Evolutionary conservation across 2,329 filamentous ascomycete genomes (phyloP).

Genomic region (Neoarthrinium moseri): DNA sequence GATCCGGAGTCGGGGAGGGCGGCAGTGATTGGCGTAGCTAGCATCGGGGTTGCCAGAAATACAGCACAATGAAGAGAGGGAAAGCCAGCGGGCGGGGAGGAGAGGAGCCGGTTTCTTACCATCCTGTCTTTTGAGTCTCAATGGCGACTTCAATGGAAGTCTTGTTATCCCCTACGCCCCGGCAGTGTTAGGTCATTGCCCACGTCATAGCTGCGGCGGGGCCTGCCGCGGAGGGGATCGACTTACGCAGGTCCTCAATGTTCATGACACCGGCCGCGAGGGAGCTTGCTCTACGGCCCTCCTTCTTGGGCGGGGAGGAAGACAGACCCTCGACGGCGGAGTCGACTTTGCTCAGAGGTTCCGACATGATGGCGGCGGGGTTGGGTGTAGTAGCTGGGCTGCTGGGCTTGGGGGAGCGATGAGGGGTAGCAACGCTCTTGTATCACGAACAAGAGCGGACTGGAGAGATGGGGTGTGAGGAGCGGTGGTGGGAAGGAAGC

Average conservation of each 20-base stretch:
- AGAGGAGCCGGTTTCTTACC: constrained; percentile 54
- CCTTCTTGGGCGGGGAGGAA: constrained; percentile 66
- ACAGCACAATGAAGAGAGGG: not conserved
- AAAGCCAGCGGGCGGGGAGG: not conserved
- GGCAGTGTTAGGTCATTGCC: no score
- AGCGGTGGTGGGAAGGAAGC: not conserved
- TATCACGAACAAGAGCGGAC: constrained; percentile 1
- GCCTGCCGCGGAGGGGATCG: not conserved
- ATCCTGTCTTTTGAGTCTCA: constrained; percentile 85
- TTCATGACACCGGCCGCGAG: constrained; percentile 73
- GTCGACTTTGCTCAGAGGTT: constrained; percentile 82
- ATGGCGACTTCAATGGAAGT: constrained; percentile 71
- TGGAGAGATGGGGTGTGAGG: not conserved
- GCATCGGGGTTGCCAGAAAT: constrained; percentile 1
- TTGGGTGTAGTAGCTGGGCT: not conserved
- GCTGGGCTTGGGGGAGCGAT: constrained; percentile 7
- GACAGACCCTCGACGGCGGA: constrained; percentile 82
- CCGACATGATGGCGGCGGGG: constrained; percentile 25
- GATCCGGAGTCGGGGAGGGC: not conserved
- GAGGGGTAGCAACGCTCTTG: not conserved
- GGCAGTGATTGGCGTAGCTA: constrained; percentile 7
- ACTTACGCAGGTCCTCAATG: constrained; percentile 81
- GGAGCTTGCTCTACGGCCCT: constrained; percentile 71
- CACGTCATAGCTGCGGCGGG: no score
- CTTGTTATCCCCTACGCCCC: constrained; percentile 70